Evolutionary conservation across 192 early-diverging fungal species (phyloP), one percentile per base, ranked within the genome.

Genomic region (Chytriomyces sp.): DNA sequence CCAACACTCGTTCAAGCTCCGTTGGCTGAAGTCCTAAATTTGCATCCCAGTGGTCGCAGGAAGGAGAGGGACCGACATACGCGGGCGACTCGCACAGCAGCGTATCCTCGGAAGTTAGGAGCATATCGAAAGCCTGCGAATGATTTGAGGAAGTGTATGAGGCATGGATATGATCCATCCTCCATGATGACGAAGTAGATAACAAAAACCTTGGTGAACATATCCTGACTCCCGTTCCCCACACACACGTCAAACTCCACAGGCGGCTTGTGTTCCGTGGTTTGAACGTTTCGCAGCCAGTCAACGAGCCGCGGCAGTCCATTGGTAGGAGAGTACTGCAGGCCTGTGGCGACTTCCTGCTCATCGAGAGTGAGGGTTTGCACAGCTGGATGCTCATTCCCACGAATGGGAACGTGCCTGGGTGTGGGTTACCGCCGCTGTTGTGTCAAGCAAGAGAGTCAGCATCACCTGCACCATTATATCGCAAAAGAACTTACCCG

Each of bases 201-300:
- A 67, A 73, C n/a, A n/a, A 28, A 20, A 62, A 80, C 81, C 71
- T 88, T 88, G 4, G 85, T 83, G 49, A 89, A 72, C 35, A 89
- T 80, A 76, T 89, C 88, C 69, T 89, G 88, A 28, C 62, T 70
- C 59, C 88, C 88, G 67, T 86, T 86, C 28, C 88, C 88, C 20
- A 89, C 72, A 61, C 84, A 86, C 23, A 89, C 72, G 45, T 89
- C 86, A 66, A 84, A 85, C 44, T 67, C 46, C 18, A 76, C 71
- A 18, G 81, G 82, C 26, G 87, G 87, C 13, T 53, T 63, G 67
- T 87, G 88, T 62, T 79, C 81, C n/a, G 67, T 20, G 13, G 77
- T 35, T 69, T 89, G 88, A 50, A 89, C 78, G 11, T 82, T 50
- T 61, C 79, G 81, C 18, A 88, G 73, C 84, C 84, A 88, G 16